Conservation (phyloP, 129 eudicot species). For the Lonicera japonica region DNA sequence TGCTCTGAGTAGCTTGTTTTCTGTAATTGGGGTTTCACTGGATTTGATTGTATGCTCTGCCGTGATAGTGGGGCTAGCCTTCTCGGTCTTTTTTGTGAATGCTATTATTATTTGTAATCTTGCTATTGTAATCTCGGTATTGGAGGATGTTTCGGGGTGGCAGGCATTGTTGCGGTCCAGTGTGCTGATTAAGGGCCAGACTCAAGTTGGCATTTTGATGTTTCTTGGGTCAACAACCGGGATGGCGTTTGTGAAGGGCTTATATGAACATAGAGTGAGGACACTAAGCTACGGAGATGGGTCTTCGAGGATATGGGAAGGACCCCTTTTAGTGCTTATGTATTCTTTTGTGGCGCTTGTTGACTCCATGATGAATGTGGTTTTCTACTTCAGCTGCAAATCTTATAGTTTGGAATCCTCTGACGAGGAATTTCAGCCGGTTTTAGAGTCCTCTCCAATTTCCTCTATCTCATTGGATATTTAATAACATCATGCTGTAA, state of each 20-base stretch:
- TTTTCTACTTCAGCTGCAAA: slow-evolving; percentile 92
- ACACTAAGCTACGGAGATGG: slow-evolving; percentile 89
- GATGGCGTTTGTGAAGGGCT: slow-evolving; percentile 80
- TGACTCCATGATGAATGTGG: slow-evolving; percentile 85
- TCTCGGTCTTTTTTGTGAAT: slow-evolving; percentile 68
- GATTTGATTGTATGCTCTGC: slow-evolving; percentile 58
- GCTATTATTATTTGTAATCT: slow-evolving; percentile 68
- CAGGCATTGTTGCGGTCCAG: slow-evolving; percentile 78
- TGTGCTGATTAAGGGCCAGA: slow-evolving; percentile 72
- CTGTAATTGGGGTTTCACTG: slow-evolving; percentile 45
- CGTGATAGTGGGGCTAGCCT: slow-evolving; percentile 43
- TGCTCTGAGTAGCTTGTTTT: slow-evolving; percentile 46
- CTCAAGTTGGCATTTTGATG: slow-evolving; percentile 89
- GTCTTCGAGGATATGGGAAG: slow-evolving; percentile 98
- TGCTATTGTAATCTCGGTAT: slow-evolving; percentile 80
- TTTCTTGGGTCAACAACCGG: slow-evolving; percentile 81
- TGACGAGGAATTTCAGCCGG: slow-evolving; percentile 47
- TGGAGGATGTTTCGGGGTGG: slow-evolving; percentile 84
- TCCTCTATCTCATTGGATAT: slow-evolving; percentile 27
- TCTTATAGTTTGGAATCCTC: slow-evolving; percentile 77
- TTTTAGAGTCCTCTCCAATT: slow-evolving; percentile 60
- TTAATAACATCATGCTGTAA: slow-evolving; percentile 20
- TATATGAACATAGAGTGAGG: slow-evolving; percentile 93
- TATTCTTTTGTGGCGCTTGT: slow-evolving; percentile 85
- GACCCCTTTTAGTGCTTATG: slow-evolving; percentile 88